These are phyloP conservation scores for Aspergillus sp. DNA, from an alignment of 2,329 filamentous ascomycete genomes.

Conservation along the genomic window DNA sequence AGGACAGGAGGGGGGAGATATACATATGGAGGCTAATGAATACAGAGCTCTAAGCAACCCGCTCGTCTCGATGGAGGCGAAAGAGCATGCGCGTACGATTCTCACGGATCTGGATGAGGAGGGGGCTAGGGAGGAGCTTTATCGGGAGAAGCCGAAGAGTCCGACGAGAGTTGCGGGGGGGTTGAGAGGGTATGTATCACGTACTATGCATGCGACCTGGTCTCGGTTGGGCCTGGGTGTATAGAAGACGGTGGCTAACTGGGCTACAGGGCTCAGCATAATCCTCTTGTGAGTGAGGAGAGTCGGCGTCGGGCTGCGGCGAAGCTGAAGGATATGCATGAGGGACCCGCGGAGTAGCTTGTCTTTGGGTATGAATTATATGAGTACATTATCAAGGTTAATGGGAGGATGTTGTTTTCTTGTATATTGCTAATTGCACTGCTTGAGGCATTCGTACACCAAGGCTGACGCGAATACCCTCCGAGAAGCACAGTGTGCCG, in stretches of 20 bases:
- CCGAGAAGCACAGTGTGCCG: too few species aligned
- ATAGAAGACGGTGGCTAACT: background rate
- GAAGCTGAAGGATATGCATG: background rate
- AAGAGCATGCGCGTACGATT: background rate
- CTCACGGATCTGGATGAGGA: background rate
- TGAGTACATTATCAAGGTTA: background rate
- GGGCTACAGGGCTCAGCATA: background rate
- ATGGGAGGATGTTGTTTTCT: background rate
- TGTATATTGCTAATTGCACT: background rate
- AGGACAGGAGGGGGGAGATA: too few species aligned
- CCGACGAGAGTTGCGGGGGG: background rate
- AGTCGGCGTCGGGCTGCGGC: background rate
- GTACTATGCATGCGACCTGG: background rate
- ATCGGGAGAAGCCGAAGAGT: background rate
- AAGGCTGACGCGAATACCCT: background rate
- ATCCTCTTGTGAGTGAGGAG: background rate
- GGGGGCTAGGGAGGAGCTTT: background rate
- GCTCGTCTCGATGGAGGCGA: background rate
- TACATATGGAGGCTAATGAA: too few species aligned
- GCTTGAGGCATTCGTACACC: background rate
- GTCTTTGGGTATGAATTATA: too few species aligned
- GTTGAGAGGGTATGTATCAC: background rate
- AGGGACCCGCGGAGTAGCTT: background rate
- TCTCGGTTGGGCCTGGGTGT: background rate
- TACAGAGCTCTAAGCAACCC: background rate